Percentiles rank a stretch among this genome's conserved stretches.
These are phyloP conservation scores for Sclerotinia borealis DNA, from an alignment of 2,329 filamentous ascomycete species.

Conservation along the genomic window DNA sequence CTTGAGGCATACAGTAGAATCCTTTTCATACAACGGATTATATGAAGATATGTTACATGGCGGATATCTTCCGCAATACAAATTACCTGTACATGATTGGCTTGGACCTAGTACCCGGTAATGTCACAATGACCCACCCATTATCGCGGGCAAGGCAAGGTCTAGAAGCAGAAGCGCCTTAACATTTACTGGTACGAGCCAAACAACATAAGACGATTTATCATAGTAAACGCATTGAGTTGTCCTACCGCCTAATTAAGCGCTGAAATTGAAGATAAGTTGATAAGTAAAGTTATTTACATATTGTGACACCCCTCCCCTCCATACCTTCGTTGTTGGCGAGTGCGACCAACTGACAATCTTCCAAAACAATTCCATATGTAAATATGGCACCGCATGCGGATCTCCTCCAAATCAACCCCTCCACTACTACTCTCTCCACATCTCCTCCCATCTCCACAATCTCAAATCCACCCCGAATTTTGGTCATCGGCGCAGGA, in stretches of 20 bases:
- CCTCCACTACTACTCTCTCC: neutral
- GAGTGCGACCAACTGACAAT: neutral
- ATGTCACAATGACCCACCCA: neutral
- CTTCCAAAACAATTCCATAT: neutral
- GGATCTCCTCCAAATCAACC: slow-evolving; percentile 14
- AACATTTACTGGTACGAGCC: neutral
- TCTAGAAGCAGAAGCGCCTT: neutral
- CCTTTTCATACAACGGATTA: too few relatives aligned
- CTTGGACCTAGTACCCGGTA: neutral
- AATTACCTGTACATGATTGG: slow-evolving; percentile 1
- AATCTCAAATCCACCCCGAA: slow-evolving; percentile 46
- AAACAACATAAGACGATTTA: neutral
- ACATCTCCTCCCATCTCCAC: slow-evolving; percentile 25
- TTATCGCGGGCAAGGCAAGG: neutral
- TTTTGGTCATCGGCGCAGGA: slow-evolving; percentile 78
- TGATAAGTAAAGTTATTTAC: neutral
- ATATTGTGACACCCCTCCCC: neutral
- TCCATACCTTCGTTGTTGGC: neutral
- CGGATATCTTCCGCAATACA: neutral
- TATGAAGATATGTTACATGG: neutral
- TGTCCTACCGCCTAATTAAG: neutral
- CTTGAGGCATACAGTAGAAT: too few relatives aligned
- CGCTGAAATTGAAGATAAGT: neutral
- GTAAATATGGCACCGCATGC: slow-evolving; percentile 29
- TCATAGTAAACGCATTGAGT: neutral